A percentile compares a stretch with the other conserved stretches of the same genome.
Evolutionary conservation across 768 basidiomycete species (phyloP).

Genomic region (Pholiota conissans): DNA sequence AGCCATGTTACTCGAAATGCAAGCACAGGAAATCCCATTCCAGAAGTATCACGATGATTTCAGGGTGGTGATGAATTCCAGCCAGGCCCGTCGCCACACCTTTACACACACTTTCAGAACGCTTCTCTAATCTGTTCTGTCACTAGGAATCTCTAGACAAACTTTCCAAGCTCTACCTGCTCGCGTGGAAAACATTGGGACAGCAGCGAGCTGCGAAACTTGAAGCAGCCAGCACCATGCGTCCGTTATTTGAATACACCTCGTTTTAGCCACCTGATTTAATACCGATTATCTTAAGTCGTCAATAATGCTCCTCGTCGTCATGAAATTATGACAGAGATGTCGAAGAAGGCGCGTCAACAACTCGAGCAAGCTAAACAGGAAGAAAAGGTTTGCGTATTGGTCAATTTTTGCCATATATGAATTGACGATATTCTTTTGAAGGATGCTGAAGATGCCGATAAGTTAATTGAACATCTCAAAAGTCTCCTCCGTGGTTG

Average conservation of each 20-base stretch:
- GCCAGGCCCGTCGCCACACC: conserved; percentile 10
- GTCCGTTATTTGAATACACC: conserved; percentile 5
- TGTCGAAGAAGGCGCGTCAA: conserved; percentile 20
- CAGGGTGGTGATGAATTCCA: conserved; percentile 5
- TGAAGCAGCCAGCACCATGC: conserved; percentile 15
- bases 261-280: not conserved
- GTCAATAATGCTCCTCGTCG: conserved; percentile 12
- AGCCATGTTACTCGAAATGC: conserved; percentile 9
- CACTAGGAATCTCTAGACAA: conserved; percentile 11
- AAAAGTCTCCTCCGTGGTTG: conserved; percentile 17
- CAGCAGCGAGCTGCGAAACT: conserved; percentile 15
- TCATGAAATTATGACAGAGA: conserved; percentile 15
- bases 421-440: not conserved
- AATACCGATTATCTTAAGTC: conserved; percentile 9
- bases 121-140: not conserved
- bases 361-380: conserved; percentile 22
- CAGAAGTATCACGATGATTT: conserved; percentile 19
- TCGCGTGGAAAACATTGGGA: conserved; percentile 14
- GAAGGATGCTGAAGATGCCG: conserved; percentile 24
- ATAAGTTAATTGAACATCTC: conserved; percentile 19
- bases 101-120: not conserved
- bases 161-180: conserved; percentile 6
- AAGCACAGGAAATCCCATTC: conserved; percentile 14
- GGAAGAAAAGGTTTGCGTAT: conserved; percentile 20
- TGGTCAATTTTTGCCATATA: not conserved